phyloP scores from a whole-genome alignment of 164 flowering plant genomes.

The Chimonanthus praecox region DNA sequence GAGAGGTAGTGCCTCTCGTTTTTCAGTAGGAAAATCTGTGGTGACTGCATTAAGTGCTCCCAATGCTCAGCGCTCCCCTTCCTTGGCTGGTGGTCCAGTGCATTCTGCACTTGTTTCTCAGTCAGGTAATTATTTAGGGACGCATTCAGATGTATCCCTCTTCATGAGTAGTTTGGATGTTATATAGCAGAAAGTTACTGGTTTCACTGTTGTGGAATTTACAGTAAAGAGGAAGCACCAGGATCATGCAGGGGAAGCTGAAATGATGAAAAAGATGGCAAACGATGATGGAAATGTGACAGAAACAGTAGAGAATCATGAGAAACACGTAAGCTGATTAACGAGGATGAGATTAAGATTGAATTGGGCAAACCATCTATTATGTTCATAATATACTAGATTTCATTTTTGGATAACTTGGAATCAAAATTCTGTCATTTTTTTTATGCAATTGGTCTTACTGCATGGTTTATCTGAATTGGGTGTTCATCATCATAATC shows the following conservation, averaged over 20 bases:
- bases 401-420: no score
- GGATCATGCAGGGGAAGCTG: slow-evolving; percentile 17
- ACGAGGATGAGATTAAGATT: neutral
- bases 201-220: neutral
- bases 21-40: slow-evolving; percentile 9
- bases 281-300: slow-evolving; percentile 10
- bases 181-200: neutral
- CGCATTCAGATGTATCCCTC: neutral
- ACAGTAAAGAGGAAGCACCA: slow-evolving; percentile 38
- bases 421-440: no score
- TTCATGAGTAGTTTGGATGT: neutral
- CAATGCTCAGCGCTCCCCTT: neutral
- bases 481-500: no score
- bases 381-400: no score
- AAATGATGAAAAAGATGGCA: slow-evolving; percentile 24
- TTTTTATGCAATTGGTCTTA: no score
- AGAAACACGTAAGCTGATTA: slow-evolving; percentile 26
- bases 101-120: slow-evolving; percentile 4
- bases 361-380: neutral
- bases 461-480: no score
- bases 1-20: slow-evolving; percentile 3
- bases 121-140: slow-evolving; percentile 13
- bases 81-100: neutral
- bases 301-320: slow-evolving; percentile 11
- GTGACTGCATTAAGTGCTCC: slow-evolving; percentile 6